phyloP scores from a whole-genome alignment of 305 asterid genomes.

The Nicotiana rustica region DNA sequence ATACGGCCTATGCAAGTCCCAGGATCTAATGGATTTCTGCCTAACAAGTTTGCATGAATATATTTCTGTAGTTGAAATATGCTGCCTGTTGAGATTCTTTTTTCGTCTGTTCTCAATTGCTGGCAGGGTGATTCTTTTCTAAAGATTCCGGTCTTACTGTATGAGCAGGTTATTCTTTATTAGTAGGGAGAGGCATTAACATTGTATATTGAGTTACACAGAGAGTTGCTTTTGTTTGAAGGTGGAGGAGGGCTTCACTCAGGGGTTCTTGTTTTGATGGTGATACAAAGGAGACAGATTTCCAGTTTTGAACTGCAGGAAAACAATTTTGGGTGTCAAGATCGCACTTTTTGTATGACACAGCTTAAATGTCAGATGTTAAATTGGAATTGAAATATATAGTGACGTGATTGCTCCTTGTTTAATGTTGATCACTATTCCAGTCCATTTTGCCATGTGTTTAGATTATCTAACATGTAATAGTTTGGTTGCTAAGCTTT shows the following conservation, averaged over 20 bases:
- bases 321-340: neutral
- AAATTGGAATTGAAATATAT: neutral
- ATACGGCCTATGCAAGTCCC: conserved; percentile 58
- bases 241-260: conserved; percentile 21
- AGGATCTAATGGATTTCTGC: conserved; percentile 53
- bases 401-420: neutral
- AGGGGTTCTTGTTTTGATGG: neutral
- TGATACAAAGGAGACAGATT: conserved; percentile 13
- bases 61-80: conserved; percentile 8
- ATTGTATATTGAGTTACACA: conserved; percentile 38
- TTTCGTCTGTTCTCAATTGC: conserved; percentile 25
- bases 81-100: conserved; percentile 30
- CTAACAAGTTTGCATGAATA: conserved; percentile 56
- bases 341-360: conserved; percentile 5
- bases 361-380: neutral
- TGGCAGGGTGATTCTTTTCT: conserved; percentile 5
- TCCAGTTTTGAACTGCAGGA: conserved; percentile 33
- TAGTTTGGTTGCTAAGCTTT: neutral
- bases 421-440: neutral
- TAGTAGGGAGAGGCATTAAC: conserved; percentile 30
- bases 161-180: conserved; percentile 35
- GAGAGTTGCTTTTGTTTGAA: conserved; percentile 14
- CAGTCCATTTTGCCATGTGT: neutral
- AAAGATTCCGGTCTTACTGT: neutral
- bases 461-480: neutral